These are phyloP conservation scores for Microascus cirrosus DNA, from an alignment of 2,329 filamentous ascomycete genomes.

Conservation along the genomic window DNA sequence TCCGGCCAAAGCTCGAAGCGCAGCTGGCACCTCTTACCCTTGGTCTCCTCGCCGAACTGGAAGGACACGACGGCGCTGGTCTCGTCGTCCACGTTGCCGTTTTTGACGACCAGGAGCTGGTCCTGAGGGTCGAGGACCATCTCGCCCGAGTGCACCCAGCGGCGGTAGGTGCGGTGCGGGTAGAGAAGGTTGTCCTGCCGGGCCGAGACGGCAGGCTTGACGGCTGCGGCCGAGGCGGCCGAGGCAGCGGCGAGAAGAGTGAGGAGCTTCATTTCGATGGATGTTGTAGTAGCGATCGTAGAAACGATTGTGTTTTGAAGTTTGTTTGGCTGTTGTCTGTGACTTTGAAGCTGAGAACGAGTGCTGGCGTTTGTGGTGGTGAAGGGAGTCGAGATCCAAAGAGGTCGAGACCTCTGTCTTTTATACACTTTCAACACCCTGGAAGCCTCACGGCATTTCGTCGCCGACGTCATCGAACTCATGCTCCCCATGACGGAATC, in stretches of 20 bases:
- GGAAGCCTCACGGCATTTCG: not conserved
- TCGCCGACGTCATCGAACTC: not conserved
- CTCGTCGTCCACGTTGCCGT: constrained; percentile 5
- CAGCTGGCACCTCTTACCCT: constrained; percentile 6
- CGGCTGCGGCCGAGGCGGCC: not conserved
- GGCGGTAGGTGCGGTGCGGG: constrained; percentile 3
- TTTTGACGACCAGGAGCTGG: constrained; percentile 7
- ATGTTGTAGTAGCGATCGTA: not conserved
- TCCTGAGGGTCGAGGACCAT: constrained; percentile 4
- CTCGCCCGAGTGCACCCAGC: constrained; percentile 4
- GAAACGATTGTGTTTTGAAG: not conserved
- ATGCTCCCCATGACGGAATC: not conserved
- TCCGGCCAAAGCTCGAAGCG: constrained; percentile 5
- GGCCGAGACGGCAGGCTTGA: not conserved
- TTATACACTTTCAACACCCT: not conserved
- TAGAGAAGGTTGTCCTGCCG: constrained; percentile 10
- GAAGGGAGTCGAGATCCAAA: not conserved
- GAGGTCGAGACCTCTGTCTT: not conserved
- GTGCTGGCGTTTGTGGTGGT: not conserved
- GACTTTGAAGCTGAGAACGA: not conserved
- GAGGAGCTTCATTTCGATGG: constrained; percentile 1
- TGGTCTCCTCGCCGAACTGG: constrained; percentile 3
- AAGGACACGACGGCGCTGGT: constrained; percentile 5
- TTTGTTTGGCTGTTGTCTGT: not conserved
- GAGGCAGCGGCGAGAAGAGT: not conserved